Base-by-base conservation (phyloP, 2,329 filamentous ascomycete genomes). In the Colletotrichum brevisporum region DNA sequence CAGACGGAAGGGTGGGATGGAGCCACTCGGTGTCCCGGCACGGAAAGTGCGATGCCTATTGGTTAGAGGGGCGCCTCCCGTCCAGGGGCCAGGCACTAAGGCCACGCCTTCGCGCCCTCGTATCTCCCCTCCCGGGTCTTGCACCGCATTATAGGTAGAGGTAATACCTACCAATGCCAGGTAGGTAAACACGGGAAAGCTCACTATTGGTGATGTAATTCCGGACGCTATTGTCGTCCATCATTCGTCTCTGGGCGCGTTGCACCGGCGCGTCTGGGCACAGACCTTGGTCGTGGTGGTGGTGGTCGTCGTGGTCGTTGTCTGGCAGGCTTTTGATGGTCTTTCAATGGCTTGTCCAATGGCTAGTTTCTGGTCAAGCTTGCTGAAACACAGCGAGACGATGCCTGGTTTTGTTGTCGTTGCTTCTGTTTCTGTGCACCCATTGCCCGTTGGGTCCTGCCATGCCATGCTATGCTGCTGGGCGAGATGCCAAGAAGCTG, bases 171-270 rank as follows among this genome's bases (percentile, higher is more conserved):
- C n/a, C n/a, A n/a, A n/a, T n/a, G n/a, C n/a, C 21, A 24, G 21
- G 21, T 24, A 15, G 18, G 52, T 39, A 63, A 45, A 48, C 24
- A 53, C 39, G 26, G 52, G 52, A 56, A 55, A 15, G 39, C 13
- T 50, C 24, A 41, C 50, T 36, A 65, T 61, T 52, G 67, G 55
- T 69, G 67, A 69, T 69, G 67, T 61, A 69, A 69, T 67, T 31
- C 31, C 31, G 31, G 10, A 36, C 39, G 16, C 31, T 52, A 26
- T 18, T 31, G 50, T 51, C 54, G 48, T 51, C 50, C 54, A 66
- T 55, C 54, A 36, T 45, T 55, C 41, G 55, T 31, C 31, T 43
- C 47, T 54, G 41, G 43, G 54, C 66, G 51, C 50, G 66, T 60
- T 56, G 51, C 62, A 66, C 55, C 51, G 41, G 62, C 62, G 66